A percentile compares a stretch with the other conserved stretches of the same genome.
phyloP scores from a whole-genome alignment of 306 rosid species.

The Glycine soja region DNA sequence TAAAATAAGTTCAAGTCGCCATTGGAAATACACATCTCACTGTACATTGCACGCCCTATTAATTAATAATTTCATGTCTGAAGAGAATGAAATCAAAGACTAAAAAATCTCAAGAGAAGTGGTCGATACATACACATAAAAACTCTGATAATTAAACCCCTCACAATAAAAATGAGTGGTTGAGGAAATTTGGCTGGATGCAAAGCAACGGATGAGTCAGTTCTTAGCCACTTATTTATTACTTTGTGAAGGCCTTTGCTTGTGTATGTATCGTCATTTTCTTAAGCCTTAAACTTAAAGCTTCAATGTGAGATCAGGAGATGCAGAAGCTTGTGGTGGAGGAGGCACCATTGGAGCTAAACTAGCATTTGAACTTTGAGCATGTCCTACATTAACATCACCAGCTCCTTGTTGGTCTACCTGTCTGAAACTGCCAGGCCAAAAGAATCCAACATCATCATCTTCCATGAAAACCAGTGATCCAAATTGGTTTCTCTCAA shows the following conservation, averaged over 20 bases:
- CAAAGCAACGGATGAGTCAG: neutral
- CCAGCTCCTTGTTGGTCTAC: slow-evolving; percentile 56
- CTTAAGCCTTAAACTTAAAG: slow-evolving; percentile 55
- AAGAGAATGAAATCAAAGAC: slow-evolving; percentile 28
- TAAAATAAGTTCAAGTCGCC: slow-evolving; percentile 53
- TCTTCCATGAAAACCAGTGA: slow-evolving; percentile 71
- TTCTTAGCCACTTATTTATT: slow-evolving; percentile 40
- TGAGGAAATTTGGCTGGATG: slow-evolving; percentile 20
- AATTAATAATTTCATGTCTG: slow-evolving; percentile 46
- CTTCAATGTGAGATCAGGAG: slow-evolving; percentile 91
- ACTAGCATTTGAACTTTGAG: slow-evolving; percentile 56
- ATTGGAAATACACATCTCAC: slow-evolving; percentile 69
- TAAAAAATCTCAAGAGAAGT: slow-evolving; percentile 39
- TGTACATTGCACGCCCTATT: slow-evolving; percentile 60
- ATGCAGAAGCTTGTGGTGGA: slow-evolving; percentile 57
- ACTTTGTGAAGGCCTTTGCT: slow-evolving; percentile 33
- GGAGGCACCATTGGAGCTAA: slow-evolving; percentile 48
- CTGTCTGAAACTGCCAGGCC: slow-evolving; percentile 96
- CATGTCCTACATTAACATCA: slow-evolving; percentile 31
- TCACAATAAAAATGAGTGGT: slow-evolving; percentile 36
- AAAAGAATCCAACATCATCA: slow-evolving; percentile 69
- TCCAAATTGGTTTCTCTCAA: slow-evolving; percentile 69
- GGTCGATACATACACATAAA: slow-evolving; percentile 21
- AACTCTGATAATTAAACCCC: slow-evolving; percentile 34
- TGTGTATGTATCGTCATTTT: slow-evolving; percentile 19